Conservation (phyloP, 257 asterid species). For the Nicotiana attenuata region DNA sequence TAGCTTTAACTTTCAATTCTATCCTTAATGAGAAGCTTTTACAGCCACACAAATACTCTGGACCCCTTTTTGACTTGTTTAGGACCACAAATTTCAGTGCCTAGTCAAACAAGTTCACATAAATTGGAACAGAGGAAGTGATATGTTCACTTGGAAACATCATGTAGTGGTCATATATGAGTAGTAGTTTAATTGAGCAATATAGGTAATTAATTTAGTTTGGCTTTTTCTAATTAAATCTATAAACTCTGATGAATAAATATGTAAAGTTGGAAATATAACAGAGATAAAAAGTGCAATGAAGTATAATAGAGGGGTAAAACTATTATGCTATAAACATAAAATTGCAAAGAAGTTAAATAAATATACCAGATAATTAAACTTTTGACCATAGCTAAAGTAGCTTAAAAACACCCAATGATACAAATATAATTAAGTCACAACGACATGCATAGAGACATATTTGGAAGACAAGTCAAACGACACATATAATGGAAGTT, state of each 20-base stretch:
- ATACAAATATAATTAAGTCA: neutral
- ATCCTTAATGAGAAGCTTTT: too few relatives aligned
- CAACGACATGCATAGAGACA: neutral
- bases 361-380: neutral
- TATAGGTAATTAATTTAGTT: neutral
- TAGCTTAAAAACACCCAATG: neutral
- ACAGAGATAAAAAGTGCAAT: neutral
- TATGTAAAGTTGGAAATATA: neutral
- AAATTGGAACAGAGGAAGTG: too few relatives aligned
- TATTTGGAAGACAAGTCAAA: neutral
- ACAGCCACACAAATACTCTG: too few relatives aligned
- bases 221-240: neutral
- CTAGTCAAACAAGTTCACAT: too few relatives aligned
- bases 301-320: neutral
- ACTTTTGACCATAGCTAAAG: neutral
- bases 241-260: neutral
- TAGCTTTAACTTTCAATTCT: too few relatives aligned
- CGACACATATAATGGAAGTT: neutral
- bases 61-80: too few relatives aligned
- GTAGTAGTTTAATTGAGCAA: neutral
- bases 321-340: neutral
- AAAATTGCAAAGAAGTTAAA: neutral
- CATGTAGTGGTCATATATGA: neutral
- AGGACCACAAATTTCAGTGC: too few relatives aligned
- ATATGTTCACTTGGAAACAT: too few relatives aligned